These are phyloP conservation scores for Blastocystis sp. DNA, from an alignment of 352 stramenopile species.

Conservation along the genomic window DNA sequence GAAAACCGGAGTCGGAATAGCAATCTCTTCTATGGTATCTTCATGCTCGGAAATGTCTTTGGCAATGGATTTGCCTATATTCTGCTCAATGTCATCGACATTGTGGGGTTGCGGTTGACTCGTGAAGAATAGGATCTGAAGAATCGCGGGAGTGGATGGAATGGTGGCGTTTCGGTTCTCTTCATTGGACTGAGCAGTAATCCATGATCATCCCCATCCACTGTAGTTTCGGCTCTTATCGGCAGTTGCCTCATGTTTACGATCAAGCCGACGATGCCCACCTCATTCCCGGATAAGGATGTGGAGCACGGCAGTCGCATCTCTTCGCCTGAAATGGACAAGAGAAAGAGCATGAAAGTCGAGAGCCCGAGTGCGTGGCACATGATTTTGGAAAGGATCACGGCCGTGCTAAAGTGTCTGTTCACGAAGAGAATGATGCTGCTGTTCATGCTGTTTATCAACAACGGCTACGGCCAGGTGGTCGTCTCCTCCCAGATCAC, in stretches of 20 bases:
- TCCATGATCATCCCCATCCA: background rate
- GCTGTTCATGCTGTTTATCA: conserved; percentile 25
- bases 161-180: conserved; percentile 13
- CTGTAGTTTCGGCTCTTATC: conserved; percentile 42
- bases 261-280: conserved; percentile 9
- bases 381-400: background rate
- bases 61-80: conserved; percentile 40
- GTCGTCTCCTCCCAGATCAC: conserved; percentile 14
- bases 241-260: conserved; percentile 30
- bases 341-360: background rate
- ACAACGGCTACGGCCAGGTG: conserved; percentile 23
- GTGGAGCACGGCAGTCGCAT: background rate
- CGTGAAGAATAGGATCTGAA: background rate
- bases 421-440: background rate
- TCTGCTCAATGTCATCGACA: conserved; percentile 4
- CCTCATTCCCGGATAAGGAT: background rate
- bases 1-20: conserved; percentile 24
- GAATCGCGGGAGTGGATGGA: background rate
- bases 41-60: conserved; percentile 44
- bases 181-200: conserved; percentile 45
- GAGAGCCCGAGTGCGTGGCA: background rate
- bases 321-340: background rate
- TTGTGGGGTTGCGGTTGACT: background rate
- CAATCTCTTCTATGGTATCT: conserved; percentile 55
- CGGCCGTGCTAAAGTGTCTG: background rate